Conservation (phyloP, 192 early-diverging fungal genomes). For the Oehlia diaphana region DNA sequence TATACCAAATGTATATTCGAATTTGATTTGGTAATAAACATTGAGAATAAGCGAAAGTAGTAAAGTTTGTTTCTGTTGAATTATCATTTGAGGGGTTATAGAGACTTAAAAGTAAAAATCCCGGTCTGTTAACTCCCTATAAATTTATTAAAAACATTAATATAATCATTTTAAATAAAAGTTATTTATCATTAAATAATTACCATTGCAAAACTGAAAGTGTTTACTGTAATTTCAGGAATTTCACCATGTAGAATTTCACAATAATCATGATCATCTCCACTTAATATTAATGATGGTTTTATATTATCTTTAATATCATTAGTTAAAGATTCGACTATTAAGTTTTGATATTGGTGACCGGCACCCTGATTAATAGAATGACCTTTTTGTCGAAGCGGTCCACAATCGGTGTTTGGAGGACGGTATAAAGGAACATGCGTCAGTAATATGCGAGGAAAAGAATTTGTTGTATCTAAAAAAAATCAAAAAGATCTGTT, state of each 20-base stretch:
- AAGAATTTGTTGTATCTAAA: constrained; percentile 12
- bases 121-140: constrained; percentile 55
- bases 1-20: constrained; percentile 48
- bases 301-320: constrained; percentile 58
- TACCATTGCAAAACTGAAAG: constrained; percentile 65
- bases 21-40: constrained; percentile 74
- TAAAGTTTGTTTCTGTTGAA: constrained; percentile 23
- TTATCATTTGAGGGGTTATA: constrained; percentile 29
- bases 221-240: constrained; percentile 58
- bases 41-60: constrained; percentile 44
- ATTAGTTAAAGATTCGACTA: constrained; percentile 55
- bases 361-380: constrained; percentile 63
- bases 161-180: neutral
- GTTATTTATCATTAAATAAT: constrained; percentile 22
- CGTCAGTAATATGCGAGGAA: constrained; percentile 70
- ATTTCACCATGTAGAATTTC: constrained; percentile 50
- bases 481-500: neutral
- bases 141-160: constrained; percentile 47
- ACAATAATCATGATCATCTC: constrained; percentile 96
- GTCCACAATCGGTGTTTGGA: constrained; percentile 68
- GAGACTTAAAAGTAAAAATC: constrained; percentile 53
- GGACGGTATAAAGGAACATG: constrained; percentile 84
- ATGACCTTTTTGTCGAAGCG: constrained; percentile 48
- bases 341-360: constrained; percentile 89
- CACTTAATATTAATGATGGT: constrained; percentile 78